phyloP scores from a whole-genome alignment of 1,284 basidiomycete genomes.

The Fistulina hepatica region DNA sequence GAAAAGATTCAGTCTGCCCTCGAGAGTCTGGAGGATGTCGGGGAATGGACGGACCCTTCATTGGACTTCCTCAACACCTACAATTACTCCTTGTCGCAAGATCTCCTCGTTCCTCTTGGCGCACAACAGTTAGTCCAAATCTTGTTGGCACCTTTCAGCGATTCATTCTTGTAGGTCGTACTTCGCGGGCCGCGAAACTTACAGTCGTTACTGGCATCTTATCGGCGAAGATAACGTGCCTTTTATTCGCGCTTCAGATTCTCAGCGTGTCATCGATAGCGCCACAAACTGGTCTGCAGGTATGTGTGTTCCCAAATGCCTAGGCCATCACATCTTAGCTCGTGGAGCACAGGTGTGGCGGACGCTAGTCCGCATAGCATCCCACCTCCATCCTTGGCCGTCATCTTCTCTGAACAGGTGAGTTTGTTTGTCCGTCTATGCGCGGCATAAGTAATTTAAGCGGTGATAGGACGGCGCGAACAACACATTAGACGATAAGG shows the following conservation, averaged over 20 bases:
- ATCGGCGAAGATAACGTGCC: constrained; percentile 36
- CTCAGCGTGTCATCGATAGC: constrained; percentile 52
- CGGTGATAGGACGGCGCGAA: too few relatives aligned
- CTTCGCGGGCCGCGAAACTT: constrained; percentile 37
- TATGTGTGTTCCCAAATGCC: constrained; percentile 17
- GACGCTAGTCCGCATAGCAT: too few relatives aligned
- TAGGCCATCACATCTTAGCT: neutral
- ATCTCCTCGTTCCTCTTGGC: constrained; percentile 60
- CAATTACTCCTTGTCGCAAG: constrained; percentile 47
- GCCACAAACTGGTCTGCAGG: constrained; percentile 65
- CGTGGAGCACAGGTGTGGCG: too few relatives aligned
- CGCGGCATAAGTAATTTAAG: too few relatives aligned
- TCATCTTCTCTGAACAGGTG: constrained; percentile 47
- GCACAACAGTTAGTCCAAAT: constrained; percentile 50
- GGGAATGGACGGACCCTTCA: constrained; percentile 32
- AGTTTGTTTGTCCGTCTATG: constrained; percentile 4
- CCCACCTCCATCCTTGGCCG: constrained; percentile 35
- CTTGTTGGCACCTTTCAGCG: constrained; percentile 2
- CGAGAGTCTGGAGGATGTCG: constrained; percentile 38
- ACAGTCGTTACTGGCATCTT: constrained; percentile 39
- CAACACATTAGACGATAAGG: constrained; percentile 62
- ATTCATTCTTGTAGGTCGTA: constrained; percentile 32
- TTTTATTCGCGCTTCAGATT: constrained; percentile 57
- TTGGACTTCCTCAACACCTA: constrained; percentile 55
- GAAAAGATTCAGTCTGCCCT: constrained; percentile 39